Base-by-base conservation (phyloP, 192 early-diverging fungal species). In the Lobosporangium transversale region DNA sequence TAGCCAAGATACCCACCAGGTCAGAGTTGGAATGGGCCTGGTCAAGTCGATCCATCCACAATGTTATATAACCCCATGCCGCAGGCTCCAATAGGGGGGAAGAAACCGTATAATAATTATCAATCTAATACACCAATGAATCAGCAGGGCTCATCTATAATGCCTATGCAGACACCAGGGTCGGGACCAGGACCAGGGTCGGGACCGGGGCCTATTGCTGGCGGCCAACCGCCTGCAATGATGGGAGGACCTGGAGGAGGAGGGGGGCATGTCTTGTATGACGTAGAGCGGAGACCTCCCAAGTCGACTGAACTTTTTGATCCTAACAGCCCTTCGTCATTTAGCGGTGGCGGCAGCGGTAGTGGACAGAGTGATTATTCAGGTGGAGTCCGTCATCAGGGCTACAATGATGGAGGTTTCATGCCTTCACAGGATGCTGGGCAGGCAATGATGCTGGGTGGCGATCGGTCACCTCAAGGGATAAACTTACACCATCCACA, bases 221-320 rank as follows among this genome's bases (percentile, higher is more conserved):
- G 31, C 11, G 53, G 57, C 15, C 43, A 40, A 37, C 30, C 36
- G 1, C 18, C 12, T 12, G 40, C 42, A 24, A 31, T 49, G 33
- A 49, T 49, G 44, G 52, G 56, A 32, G 55, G 69, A 24, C 17
- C 53, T 52, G 56, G 58, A 5, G 32, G 51, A 18, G 69, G 58
- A 30, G 44, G 45, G 44, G 73, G 64, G 18, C 35, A 58, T 24
- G 29, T 2, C n/a, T 32, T 60, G 45, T 76, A 67, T 30, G 64
- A 67, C 43, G 31, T 76, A 30, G 73, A 76, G 44, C 63, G 73
- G 33, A 49, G 73, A 18, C 73, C 73, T 42, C 73, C 73, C 1
- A 76, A 76, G 17, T 76, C 73, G 0, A 52, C 73, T 2, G 73
- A 76, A 45, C 58, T 76, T 0, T 76, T 76, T 51, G 64, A 76